A percentile compares a stretch with the other conserved stretches of the same genome.
Conservation (phyloP, 2,329 filamentous ascomycete species). For the Apiospora aurea region DNA sequence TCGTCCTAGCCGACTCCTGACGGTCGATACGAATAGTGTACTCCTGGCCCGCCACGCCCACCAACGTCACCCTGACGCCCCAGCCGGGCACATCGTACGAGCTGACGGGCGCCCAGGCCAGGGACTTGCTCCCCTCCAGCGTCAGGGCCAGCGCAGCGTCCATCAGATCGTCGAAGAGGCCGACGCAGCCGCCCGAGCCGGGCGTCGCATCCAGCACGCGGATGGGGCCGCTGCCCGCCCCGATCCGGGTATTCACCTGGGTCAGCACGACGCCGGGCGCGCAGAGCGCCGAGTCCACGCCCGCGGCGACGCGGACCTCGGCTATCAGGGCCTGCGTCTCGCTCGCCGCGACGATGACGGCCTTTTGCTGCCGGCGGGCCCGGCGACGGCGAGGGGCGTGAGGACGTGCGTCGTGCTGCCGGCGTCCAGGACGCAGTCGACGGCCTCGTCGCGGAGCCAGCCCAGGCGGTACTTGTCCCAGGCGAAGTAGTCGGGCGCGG, state of each 20-base stretch:
- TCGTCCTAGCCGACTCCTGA: background rate
- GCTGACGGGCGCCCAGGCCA: background rate
- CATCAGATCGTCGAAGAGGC: background rate
- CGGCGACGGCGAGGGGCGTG: conserved; percentile 28
- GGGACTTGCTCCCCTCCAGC: background rate
- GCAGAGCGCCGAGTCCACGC: background rate
- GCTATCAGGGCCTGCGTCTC: background rate
- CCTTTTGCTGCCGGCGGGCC: background rate
- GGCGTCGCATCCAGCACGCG: background rate
- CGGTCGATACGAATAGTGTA: background rate
- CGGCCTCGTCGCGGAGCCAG: background rate
- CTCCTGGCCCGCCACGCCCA: background rate
- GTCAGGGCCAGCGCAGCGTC: background rate
- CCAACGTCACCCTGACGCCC: background rate
- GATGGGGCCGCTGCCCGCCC: background rate
- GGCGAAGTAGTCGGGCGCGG: background rate
- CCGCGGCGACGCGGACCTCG: background rate
- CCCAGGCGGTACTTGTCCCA: conserved; percentile 10
- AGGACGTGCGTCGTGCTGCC: background rate
- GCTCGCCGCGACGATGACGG: background rate
- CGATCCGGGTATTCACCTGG: background rate
- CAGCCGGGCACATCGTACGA: background rate
- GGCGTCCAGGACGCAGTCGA: background rate
- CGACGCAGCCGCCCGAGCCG: background rate
- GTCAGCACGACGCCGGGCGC: background rate